A percentile compares a stretch with the other conserved stretches of the same genome.
phyloP scores from a whole-genome alignment of 345 rosid genomes.

The Schrenkiella parvula region DNA sequence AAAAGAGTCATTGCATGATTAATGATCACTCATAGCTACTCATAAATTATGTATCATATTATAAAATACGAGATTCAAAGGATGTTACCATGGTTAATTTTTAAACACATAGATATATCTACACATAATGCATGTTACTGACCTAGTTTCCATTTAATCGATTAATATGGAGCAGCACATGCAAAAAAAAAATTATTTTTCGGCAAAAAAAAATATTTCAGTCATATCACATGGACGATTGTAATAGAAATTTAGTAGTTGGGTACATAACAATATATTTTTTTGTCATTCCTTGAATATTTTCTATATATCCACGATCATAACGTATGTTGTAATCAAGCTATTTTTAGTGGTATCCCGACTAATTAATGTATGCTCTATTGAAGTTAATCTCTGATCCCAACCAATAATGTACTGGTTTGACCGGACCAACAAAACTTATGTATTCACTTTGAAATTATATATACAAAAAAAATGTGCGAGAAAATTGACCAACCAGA shows the following conservation, averaged over 20 bases:
- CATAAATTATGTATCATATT: background rate
- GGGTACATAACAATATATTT: no score
- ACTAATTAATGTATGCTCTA: background rate
- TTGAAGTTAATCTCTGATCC: background rate
- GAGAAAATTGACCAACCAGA: slow-evolving; percentile 29
- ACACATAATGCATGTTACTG: background rate
- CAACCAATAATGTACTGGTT: background rate
- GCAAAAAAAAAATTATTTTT: no score
- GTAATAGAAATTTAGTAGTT: background rate
- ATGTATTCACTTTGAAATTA: background rate
- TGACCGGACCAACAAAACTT: background rate
- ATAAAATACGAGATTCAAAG: background rate
- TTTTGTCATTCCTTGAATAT: background rate
- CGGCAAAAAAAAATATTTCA: background rate
- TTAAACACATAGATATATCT: background rate
- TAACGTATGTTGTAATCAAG: background rate
- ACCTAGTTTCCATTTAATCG: background rate
- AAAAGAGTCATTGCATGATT: no score
- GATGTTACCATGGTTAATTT: background rate
- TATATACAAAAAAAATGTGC: background rate
- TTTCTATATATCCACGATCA: background rate
- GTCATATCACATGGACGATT: background rate
- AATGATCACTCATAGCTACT: background rate
- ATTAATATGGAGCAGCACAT: background rate
- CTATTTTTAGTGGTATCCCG: background rate